phyloP scores from a whole-genome alignment of 139 green algal genomes.

The Picochlorum sp. region DNA sequence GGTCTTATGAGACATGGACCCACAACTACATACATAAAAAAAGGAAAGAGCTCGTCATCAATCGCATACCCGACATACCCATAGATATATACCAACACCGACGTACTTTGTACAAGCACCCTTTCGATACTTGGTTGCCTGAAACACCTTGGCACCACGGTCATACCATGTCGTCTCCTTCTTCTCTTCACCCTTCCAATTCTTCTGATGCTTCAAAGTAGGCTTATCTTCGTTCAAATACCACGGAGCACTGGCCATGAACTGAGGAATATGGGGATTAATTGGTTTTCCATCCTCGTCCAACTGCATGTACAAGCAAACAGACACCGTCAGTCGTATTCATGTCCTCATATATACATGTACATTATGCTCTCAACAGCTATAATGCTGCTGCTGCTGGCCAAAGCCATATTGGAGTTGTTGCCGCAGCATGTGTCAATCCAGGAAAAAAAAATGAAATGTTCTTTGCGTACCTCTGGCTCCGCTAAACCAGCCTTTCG shows the following conservation, averaged over 20 bases:
- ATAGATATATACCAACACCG: conserved; percentile 21
- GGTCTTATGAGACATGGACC: conserved; percentile 88
- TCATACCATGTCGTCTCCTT: conserved; percentile 80
- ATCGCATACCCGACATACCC: background rate
- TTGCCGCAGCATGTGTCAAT: too few relatives aligned
- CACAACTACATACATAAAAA: conserved; percentile 46
- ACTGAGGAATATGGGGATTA: conserved; percentile 99
- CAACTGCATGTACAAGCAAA: conserved; percentile 27
- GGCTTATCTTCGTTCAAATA: conserved; percentile 86
- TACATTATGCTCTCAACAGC: too few relatives aligned
- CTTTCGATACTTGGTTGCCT: conserved; percentile 93
- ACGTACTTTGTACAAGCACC: conserved; percentile 93
- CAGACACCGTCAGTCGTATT: background rate
- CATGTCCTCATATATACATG: background rate
- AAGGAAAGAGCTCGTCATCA: background rate
- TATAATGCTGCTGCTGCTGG: too few relatives aligned
- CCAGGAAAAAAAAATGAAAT: too few relatives aligned
- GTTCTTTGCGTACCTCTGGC: conserved; percentile 42
- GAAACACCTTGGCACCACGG: conserved; percentile 81
- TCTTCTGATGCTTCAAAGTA: conserved; percentile 94
- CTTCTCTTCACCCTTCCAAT: conserved; percentile 74
- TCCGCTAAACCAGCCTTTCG: conserved; percentile 89
- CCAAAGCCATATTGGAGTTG: too few relatives aligned
- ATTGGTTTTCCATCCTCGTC: conserved; percentile 98
- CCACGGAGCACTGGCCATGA: conserved; percentile 95